phyloP scores from a whole-genome alignment of 2,329 filamentous ascomycete species.

The Mollisia scopiformis region DNA sequence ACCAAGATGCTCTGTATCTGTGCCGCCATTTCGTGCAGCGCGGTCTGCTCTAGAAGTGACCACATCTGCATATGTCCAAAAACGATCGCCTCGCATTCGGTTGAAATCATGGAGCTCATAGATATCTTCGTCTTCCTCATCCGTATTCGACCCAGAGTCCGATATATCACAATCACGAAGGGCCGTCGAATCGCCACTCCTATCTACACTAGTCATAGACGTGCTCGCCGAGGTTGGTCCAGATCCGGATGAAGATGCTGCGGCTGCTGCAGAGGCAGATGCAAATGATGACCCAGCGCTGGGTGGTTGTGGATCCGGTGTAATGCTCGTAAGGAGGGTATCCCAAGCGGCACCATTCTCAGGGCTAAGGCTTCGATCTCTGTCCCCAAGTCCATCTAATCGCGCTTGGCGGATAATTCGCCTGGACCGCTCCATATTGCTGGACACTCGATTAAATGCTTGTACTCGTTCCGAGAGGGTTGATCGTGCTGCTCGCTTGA shows the following conservation, averaged over 20 bases:
- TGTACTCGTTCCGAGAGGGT: conserved; percentile 22
- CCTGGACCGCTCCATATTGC: conserved; percentile 20
- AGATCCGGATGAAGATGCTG: conserved; percentile 30
- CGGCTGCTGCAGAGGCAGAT: conserved; percentile 33
- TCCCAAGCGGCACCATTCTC: conserved; percentile 72
- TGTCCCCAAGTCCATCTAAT: conserved; percentile 80
- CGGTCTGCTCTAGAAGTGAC: conserved; percentile 35
- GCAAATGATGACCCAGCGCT: conserved; percentile 80
- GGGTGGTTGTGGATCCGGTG: conserved; percentile 79
- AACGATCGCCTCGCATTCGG: conserved; percentile 11
- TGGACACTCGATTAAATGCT: conserved; percentile 22
- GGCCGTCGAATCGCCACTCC: conserved; percentile 17
- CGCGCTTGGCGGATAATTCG: conserved; percentile 23
- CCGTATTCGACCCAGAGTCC: conserved; percentile 29
- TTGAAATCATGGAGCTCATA: conserved; percentile 22
- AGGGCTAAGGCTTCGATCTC: conserved; percentile 79
- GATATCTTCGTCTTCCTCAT: conserved; percentile 40
- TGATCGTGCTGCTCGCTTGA: conserved; percentile 1
- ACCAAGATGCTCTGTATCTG: conserved; percentile 44
- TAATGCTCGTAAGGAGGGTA: conserved; percentile 77
- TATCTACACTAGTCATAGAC: conserved; percentile 32
- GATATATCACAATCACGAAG: conserved; percentile 34
- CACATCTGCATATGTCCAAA: conserved; percentile 33
- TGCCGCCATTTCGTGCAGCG: conserved; percentile 37
- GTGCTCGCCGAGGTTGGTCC: conserved; percentile 30